Evolutionary conservation across 768 basidiomycete genomes (phyloP).

Genomic region (Calocybe cyanea): DNA sequence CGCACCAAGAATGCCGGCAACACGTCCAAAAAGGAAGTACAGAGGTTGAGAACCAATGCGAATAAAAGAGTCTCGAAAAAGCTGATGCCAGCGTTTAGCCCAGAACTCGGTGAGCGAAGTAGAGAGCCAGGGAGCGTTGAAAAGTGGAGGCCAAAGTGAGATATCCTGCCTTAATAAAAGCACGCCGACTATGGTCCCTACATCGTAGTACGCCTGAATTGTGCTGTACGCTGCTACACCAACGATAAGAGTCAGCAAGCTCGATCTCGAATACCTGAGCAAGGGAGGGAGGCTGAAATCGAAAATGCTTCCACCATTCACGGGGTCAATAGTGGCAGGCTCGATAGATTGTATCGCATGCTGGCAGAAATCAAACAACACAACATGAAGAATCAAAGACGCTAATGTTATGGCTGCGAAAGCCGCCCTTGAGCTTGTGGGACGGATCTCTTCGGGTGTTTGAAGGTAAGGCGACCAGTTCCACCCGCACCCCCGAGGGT

Average conservation of each 20-base stretch:
- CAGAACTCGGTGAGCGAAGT: slow-evolving; percentile 63
- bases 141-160: slow-evolving; percentile 61
- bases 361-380: slow-evolving; percentile 43
- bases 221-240: slow-evolving; percentile 42
- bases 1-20: slow-evolving; percentile 49
- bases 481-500: slow-evolving; percentile 60
- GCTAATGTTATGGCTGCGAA: slow-evolving; percentile 34
- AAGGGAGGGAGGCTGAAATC: slow-evolving; percentile 31
- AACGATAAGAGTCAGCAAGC: slow-evolving; percentile 35
- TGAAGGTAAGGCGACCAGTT: slow-evolving; percentile 47
- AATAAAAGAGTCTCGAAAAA: slow-evolving; percentile 57
- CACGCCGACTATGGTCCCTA: slow-evolving; percentile 40
- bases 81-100: slow-evolving; percentile 66
- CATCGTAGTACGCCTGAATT: slow-evolving; percentile 40
- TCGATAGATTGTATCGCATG: slow-evolving; percentile 43
- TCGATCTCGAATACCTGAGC: slow-evolving; percentile 40
- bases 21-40: slow-evolving; percentile 39
- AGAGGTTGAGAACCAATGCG: slow-evolving; percentile 45
- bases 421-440: slow-evolving; percentile 26
- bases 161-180: slow-evolving; percentile 44
- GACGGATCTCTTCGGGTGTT: slow-evolving; percentile 39
- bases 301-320: slow-evolving; percentile 39
- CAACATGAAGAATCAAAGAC: slow-evolving; percentile 29
- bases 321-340: slow-evolving; percentile 36
- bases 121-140: slow-evolving; percentile 51